Percentiles rank a stretch among this genome's conserved stretches.
phyloP scores from a whole-genome alignment of 2,329 filamentous ascomycete genomes.

The Sphaceloma murrayae region DNA sequence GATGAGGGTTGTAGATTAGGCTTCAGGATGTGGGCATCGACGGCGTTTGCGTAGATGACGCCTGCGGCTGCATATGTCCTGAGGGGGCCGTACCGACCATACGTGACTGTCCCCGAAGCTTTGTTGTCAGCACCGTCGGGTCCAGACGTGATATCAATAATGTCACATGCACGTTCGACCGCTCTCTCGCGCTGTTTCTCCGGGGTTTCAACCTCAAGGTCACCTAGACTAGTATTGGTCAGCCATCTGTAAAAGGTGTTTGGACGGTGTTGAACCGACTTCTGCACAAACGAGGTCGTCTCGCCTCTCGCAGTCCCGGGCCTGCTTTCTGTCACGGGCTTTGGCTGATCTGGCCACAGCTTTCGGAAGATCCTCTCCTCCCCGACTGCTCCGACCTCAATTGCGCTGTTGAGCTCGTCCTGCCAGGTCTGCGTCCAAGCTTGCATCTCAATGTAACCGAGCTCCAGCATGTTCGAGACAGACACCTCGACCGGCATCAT shows the following conservation, averaged over 20 bases:
- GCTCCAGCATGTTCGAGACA: slow-evolving; percentile 84
- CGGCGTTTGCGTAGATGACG: slow-evolving; percentile 74
- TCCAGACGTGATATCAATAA: slow-evolving; percentile 41
- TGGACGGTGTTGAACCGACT: slow-evolving; percentile 3
- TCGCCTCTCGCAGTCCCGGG: slow-evolving; percentile 30
- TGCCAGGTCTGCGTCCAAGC: slow-evolving; percentile 89
- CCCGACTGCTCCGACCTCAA: slow-evolving; percentile 79
- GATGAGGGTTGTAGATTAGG: slow-evolving; percentile 75
- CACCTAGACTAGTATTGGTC: slow-evolving; percentile 23
- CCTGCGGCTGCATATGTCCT: slow-evolving; percentile 62
- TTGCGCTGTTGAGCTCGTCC: slow-evolving; percentile 80
- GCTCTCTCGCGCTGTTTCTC: slow-evolving; percentile 36
- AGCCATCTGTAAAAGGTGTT: slow-evolving; percentile 5
- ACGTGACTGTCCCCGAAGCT: slow-evolving; percentile 35
- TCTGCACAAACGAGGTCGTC: slow-evolving; percentile 11
- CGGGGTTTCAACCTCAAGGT: slow-evolving; percentile 32
- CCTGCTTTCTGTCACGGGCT: slow-evolving; percentile 32
- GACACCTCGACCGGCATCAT: slow-evolving; percentile 81
- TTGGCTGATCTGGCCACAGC: slow-evolving; percentile 64
- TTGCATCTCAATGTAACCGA: slow-evolving; percentile 76
- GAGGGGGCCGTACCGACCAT: slow-evolving; percentile 38
- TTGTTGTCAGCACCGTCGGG: slow-evolving; percentile 40
- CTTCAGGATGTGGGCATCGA: slow-evolving; percentile 73
- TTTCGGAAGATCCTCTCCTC: slow-evolving; percentile 84
- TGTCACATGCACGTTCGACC: slow-evolving; percentile 37